Evolutionary conservation across 441 rosid species (phyloP), one percentile per base, ranked within the genome.

Genomic region (Isatis lusitanica): DNA sequence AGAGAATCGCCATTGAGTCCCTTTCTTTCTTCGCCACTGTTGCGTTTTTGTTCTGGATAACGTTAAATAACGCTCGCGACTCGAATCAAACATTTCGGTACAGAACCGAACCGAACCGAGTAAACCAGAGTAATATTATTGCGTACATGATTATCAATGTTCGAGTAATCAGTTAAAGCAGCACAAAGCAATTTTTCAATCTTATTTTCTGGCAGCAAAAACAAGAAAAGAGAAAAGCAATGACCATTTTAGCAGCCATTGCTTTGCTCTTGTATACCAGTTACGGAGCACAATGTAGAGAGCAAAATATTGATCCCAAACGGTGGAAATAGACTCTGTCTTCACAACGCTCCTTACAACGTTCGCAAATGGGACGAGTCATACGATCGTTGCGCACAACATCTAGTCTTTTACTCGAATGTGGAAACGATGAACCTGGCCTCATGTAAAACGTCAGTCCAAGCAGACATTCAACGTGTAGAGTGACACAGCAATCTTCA

Each of bases 1-100:
- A 81, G 71, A 82, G 76, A 52, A 77, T 83, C 55, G 73, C 68
- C 76, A 71, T 76, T 76, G 15, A n/a, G 11, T 16, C 15, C 12
- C 5, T 48, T 17, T 1, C 17, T 48, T 40, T 13, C 7, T 66
- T 51, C 13, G 17, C 30, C 31, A 18, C 71, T 42, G 28, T n/a
- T 52, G 44, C 16, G 15, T 35, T 35, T 67, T 28, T 3, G 0
- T 21, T 65, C 2, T 77, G 57, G 76, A 76, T 76, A 76, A 76
- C 38, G 66, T 44, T 62, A 21, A 26, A 35, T 58, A 35, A 36
- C 21, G 17, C 12, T 59, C 28, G 21, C 16, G 9, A 5, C 43
- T 5, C 46, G 17, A 36, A n/a, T 9, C 46, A 7, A 38, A 58
- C 63, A 10, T 59, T 59, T 17, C 8, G 46, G 63, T 35, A 36